These are phyloP conservation scores for Camptophora hylomeconis DNA, from an alignment of 2,329 filamentous ascomycete species.

Conservation along the genomic window DNA sequence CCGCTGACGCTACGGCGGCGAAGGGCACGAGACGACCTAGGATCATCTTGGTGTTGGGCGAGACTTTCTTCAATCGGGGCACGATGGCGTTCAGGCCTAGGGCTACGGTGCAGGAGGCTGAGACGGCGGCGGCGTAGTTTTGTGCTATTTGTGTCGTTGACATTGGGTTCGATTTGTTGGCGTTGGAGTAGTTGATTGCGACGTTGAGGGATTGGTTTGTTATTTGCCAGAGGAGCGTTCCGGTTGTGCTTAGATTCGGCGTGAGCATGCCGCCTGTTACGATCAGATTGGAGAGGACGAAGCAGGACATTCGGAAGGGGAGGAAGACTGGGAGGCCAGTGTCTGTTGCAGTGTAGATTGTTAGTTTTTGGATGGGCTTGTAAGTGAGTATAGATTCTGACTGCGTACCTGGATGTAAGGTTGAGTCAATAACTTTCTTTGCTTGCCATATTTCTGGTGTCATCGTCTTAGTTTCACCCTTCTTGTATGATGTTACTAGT, in stretches of 20 bases:
- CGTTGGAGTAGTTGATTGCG: constrained; percentile 92
- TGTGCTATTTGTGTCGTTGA: constrained; percentile 67
- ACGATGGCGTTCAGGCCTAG: constrained; percentile 84
- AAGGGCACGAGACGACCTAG: constrained; percentile 87
- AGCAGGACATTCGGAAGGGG: constrained; percentile 95
- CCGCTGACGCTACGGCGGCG: constrained; percentile 82
- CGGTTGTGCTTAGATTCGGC: constrained; percentile 51
- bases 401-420: constrained; percentile 72
- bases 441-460: constrained; percentile 84
- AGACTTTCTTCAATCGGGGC: constrained; percentile 64
- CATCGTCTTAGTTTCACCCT: constrained; percentile 65
- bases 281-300: constrained; percentile 82
- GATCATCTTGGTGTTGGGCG: constrained; percentile 61
- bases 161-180: constrained; percentile 86
- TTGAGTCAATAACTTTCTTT: constrained; percentile 96
- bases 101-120: constrained; percentile 85
- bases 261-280: constrained; percentile 97
- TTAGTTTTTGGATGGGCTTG: constrained; percentile 1
- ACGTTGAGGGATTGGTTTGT: constrained; percentile 97
- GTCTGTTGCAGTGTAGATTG: constrained; percentile 49
- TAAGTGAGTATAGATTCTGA: not conserved
- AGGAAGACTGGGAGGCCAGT: constrained; percentile 85
- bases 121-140: constrained; percentile 84
- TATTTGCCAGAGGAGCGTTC: constrained; percentile 87
- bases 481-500: constrained; percentile 74